These are phyloP conservation scores for Picochlorum sp. DNA, from an alignment of 139 green algal genomes.

Conservation along the genomic window DNA sequence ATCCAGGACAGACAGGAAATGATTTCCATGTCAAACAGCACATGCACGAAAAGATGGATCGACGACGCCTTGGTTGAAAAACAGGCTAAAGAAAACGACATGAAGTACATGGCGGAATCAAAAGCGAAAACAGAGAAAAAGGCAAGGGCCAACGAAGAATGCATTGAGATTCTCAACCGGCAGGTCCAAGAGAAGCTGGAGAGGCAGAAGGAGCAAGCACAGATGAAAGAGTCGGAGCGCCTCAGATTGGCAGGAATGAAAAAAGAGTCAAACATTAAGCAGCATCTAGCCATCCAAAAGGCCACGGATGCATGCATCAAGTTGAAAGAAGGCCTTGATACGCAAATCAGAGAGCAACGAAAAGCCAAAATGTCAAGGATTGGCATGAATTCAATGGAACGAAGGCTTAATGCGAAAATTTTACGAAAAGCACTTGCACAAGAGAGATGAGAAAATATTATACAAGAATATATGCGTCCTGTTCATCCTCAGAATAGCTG, in stretches of 20 bases:
- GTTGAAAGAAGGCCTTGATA: conserved; percentile 9
- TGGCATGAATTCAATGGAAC: conserved; percentile 12
- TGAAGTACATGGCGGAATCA: background rate
- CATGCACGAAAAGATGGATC: conserved; percentile 4
- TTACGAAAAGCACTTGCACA: conserved; percentile 4
- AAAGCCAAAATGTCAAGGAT: background rate
- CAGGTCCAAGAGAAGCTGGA: no score
- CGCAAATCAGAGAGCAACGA: background rate
- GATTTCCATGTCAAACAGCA: background rate
- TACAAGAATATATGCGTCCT: no score
- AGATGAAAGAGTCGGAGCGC: background rate
- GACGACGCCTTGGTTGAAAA: background rate
- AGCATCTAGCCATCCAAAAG: background rate
- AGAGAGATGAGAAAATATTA: no score
- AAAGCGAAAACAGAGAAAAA: background rate
- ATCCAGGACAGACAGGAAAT: background rate
- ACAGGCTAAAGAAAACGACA: background rate
- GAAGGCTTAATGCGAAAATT: conserved; percentile 5
- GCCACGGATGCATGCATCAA: background rate
- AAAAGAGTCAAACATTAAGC: background rate
- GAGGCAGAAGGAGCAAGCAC: no score
- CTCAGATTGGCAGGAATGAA: background rate
- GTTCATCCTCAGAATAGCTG: no score
- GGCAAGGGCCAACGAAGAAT: no score
- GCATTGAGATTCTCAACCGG: no score